Evolutionary conservation across 768 basidiomycete species (phyloP).

Genomic region (Phlebiopsis gigantea): DNA sequence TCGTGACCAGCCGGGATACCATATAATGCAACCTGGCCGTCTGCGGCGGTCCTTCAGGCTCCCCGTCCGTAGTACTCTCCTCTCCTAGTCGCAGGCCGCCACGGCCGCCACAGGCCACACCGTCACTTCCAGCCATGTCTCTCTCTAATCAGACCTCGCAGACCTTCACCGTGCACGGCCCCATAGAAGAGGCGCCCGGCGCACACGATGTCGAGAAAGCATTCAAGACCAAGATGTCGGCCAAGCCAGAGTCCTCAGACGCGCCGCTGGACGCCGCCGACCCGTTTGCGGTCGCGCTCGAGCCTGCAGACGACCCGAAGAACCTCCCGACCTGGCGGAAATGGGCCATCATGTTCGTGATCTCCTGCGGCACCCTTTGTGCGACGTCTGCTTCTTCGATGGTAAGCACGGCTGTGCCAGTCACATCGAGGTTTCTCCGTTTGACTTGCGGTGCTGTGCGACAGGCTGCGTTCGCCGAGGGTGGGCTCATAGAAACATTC

Average conservation of each 20-base stretch:
- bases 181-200: not conserved
- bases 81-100: no score
- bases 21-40: no score
- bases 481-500: constrained; percentile 46
- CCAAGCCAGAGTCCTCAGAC: not conserved
- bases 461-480: constrained; percentile 63
- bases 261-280: not conserved
- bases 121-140: not conserved
- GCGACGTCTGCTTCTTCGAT: constrained; percentile 50
- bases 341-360: constrained; percentile 22
- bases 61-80: no score
- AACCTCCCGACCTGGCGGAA: constrained; percentile 16
- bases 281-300: constrained; percentile 1
- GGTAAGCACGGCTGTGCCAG: no score
- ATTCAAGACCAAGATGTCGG: not conserved
- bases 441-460: not conserved
- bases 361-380: constrained; percentile 21
- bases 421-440: no score
- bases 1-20: no score
- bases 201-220: not conserved
- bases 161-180: not conserved
- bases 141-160: not conserved
- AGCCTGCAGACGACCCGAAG: constrained; percentile 24
- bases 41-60: no score
- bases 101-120: not conserved